Conservation (phyloP, 805 yeast species). For the Monosporozyma yasuniensis region DNA sequence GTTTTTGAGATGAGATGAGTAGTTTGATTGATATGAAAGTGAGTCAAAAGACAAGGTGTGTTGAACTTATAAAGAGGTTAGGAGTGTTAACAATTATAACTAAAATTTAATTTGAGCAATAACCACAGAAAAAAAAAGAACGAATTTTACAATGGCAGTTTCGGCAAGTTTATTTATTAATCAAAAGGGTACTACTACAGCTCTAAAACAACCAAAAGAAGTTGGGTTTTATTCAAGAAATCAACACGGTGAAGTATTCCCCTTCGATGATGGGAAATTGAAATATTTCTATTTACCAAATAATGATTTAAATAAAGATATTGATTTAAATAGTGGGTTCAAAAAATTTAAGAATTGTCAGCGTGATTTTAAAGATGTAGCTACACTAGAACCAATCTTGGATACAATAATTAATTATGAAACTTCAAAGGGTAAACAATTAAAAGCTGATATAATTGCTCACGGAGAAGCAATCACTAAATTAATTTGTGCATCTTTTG, state of each 20-base stretch:
- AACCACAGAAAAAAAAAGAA: neutral
- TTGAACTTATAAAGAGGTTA: too few species aligned
- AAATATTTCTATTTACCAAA: constrained; percentile 80
- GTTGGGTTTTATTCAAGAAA: constrained; percentile 57
- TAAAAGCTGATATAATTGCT: constrained; percentile 59
- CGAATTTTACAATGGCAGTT: constrained; percentile 17
- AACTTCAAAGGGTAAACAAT: constrained; percentile 30
- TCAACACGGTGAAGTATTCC: constrained; percentile 41
- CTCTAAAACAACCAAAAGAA: constrained; percentile 82
- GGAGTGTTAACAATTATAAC: too few species aligned
- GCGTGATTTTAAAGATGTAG: constrained; percentile 39
- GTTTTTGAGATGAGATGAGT: too few species aligned
- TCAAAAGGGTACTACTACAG: constrained; percentile 51
- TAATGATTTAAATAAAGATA: constrained; percentile 46
- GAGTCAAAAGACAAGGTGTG: too few species aligned
- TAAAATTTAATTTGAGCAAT: too few species aligned
- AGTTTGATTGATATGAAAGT: too few species aligned
- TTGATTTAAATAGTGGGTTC: constrained; percentile 61
- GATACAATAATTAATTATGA: constrained; percentile 51
- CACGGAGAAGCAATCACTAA: constrained; percentile 76
- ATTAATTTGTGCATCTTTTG: constrained; percentile 48
- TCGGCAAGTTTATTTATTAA: constrained; percentile 26
- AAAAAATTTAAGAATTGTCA: constrained; percentile 46
- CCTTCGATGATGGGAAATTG: constrained; percentile 45
- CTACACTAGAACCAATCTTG: constrained; percentile 44